Base-by-base conservation (phyloP, 345 rosid genomes). In the Boechera retrofracta region DNA sequence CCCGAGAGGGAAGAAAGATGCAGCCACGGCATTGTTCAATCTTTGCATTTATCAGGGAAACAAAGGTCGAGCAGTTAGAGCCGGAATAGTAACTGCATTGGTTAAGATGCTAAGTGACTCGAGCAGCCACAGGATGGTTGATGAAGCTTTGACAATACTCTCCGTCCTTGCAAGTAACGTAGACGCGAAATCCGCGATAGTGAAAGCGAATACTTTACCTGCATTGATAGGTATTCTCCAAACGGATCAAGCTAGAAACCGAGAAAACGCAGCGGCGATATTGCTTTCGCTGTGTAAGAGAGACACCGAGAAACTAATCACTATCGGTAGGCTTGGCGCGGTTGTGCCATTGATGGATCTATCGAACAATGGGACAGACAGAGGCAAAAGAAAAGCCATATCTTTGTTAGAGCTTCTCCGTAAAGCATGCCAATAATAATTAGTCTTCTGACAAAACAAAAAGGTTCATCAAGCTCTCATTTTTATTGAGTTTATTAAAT, bases 21-120 rank as follows among this genome's bases (percentile, higher is more conserved):
- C 82, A 69, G 75, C 97, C 10, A 89, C 98, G 2, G 97, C 98
- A 8, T 81, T 94, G 48, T 94, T 92, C 79, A 87, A 89, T 8
- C 82, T 92, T 9, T 94, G 96, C 42, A 85, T 97, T 9, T 86
- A 78, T 18, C 87, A 75, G 74, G 98, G 93, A 72, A 94, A 92
- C 83, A 92, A 92, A 74, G 79, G 83, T 68, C 86, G 87, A 66
- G 98, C 98, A 24, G 88, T 94, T 12, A 87, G 90, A 73, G 87
- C 98, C 1, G 93, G 89, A 59, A 85, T 89, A 83, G 90, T 90
- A 88, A 82, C 87, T 41, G 91, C 92, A 32, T 68, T 94, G 75
- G 87, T 90, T 55, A 97, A 91, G 78, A 84, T 94, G 59, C 36
- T 83, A 1, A 75, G 76, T 29, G 81, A 82, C 56, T 73, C 76